Percentiles rank a stretch among this genome's conserved stretches.
phyloP scores from a whole-genome alignment of 2,329 filamentous ascomycete genomes.

The Neocucurbitaria cava region DNA sequence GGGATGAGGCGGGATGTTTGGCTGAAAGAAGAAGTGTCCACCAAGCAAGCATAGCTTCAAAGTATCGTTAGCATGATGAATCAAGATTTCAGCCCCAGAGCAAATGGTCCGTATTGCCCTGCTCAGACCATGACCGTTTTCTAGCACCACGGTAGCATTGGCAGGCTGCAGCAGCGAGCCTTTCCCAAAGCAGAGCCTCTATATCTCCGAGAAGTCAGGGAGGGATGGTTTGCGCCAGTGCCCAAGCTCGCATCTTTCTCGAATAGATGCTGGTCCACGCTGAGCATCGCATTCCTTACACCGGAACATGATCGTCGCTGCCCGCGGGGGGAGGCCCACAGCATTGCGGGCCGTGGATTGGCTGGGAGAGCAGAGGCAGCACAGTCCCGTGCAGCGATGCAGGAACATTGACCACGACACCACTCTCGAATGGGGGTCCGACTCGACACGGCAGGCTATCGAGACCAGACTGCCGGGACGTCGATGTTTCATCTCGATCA shows the following conservation, averaged over 20 bases:
- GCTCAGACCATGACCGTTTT: conserved; percentile 54
- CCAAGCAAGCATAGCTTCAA: conserved; percentile 45
- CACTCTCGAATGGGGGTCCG: conserved; percentile 40
- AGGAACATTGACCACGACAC: conserved; percentile 52
- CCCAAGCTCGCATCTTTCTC: conserved; percentile 45
- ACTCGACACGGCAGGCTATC: conserved; percentile 47
- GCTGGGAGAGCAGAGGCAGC: conserved; percentile 37
- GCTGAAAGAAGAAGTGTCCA: conserved; percentile 49
- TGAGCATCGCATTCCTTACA: conserved; percentile 49
- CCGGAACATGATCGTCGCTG: conserved; percentile 37
- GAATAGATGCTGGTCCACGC: conserved; percentile 44
- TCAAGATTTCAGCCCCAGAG: conserved; percentile 55
- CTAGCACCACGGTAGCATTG: conserved; percentile 56
- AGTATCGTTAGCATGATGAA: conserved; percentile 43
- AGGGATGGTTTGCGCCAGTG: conserved; percentile 45
- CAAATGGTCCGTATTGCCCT: conserved; percentile 51
- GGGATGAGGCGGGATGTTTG: conserved; percentile 46
- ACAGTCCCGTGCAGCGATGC: conserved; percentile 50
- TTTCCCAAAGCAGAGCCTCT: conserved; percentile 51
- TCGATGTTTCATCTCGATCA: conserved; percentile 50
- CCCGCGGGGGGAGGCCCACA: conserved; percentile 29
- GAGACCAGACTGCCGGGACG: conserved; percentile 39
- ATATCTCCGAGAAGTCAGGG: conserved; percentile 52
- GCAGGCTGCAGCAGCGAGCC: conserved; percentile 55
- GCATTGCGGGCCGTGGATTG: conserved; percentile 34